Evolutionary conservation across 306 rosid genomes (phyloP), one percentile per base, ranked within the genome.

Genomic region (Fagus crenata): DNA sequence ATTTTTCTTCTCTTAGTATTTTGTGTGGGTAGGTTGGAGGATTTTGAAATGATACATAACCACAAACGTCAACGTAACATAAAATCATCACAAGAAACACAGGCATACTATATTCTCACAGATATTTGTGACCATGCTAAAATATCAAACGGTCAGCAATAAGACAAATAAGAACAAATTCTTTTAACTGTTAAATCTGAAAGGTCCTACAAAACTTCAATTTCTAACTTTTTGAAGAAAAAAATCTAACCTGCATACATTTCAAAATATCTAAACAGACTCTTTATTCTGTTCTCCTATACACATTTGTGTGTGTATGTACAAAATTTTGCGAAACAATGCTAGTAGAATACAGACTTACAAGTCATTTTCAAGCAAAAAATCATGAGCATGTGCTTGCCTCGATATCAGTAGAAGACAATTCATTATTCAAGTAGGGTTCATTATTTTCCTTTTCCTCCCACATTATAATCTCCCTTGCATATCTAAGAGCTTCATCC

Each of bases 401-500:
- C 17, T 87, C 96, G 6, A 65, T 61, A 73, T 83, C 84, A 14
- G 89, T 75, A 7, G 86, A 61, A 73, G 89, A 89, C 53, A 75
- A 53, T 49, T 91, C 92, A 33, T 55, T 54, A 61, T 49, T 13
- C 2, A 58, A 64, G 61, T 72, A 76, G 56, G 87, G 83, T 2
- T 8, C 13, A 22, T 22, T 22, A 22, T 22, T 22, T 13, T 85
- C 82, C 85, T 85, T 86, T 74, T 86, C 81, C 37, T 74, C 65
- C 84, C 90, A 88, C 54, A 65, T 72, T 33, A 80, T 72, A 75
- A 93, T 86, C 85, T 86, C 96, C 77, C 93, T 85, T 9, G 91
- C 94, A 67, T 89, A 90, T 84, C 85, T 84, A n/a, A 93, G 85
- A 68, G 94, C 88, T 72, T 85, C 93, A 58, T 85, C 85, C 6